Evolutionary conservation across 179 eudicot genomes (phyloP), one percentile per base, ranked within the genome.

Genomic region (Amaranthus tricolor): DNA sequence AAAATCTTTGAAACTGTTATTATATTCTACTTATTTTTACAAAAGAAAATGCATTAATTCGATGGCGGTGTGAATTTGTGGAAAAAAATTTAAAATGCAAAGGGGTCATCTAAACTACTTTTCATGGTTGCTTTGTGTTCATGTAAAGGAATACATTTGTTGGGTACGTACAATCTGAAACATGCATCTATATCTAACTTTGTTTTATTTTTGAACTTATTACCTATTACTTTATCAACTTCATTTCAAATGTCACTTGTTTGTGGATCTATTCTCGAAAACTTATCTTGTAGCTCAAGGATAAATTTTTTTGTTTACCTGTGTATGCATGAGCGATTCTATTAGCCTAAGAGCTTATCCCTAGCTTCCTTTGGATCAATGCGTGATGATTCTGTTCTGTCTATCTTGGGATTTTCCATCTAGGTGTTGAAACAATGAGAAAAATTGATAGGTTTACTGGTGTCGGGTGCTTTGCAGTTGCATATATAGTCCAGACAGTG

Each of bases 41-140:
- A 31, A 31, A 31, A 31, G 40, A 31, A 31, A 31, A 31, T 31
- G 40, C 40, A 31, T 31, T 31, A 31, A 31, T 31, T 31, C 3
- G 3, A 31, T 31, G 40, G 40, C 40, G 3, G 40, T 31, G 40
- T 31, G 40, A 31, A 2, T 31, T 31, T 31, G 40, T 31, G 40
- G 40, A 31, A 31, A 3, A 3, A 31, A 31, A 31, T 31, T 31
- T 31, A 31, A 31, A 31, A 31, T 31, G 40, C 40, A 31, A 31
- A 0, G 43, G 43, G 4, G 19, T 59, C 43, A 24, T 55, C 59
- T 4, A 55, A 55, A 55, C 5, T 14, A 55, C 59, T 55, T 14
- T 55, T 58, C 5, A 66, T 76, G 70, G 17, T 70, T 71, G 52
- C 16, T 66, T 71, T 47, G 65, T 66, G 59, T 66, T 70, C 63